A percentile compares a stretch with the other conserved stretches of the same genome.
Evolutionary conservation across 1,284 basidiomycete genomes (phyloP).

Genomic region (Marasmius sp.): DNA sequence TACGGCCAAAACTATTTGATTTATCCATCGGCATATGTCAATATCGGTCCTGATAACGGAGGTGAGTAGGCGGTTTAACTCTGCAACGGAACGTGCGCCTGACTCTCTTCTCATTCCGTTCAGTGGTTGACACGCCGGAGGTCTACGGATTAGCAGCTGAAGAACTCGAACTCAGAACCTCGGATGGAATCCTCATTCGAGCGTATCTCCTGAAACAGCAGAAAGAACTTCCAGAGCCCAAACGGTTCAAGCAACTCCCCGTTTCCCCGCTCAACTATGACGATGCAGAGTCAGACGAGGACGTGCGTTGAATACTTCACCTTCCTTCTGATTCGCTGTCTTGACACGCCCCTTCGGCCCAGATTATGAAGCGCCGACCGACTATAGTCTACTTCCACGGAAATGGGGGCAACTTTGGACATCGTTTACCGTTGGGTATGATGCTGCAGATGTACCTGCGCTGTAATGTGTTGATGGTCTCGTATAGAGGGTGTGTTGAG

Average conservation of each 20-base stretch:
- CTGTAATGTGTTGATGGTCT: conserved; percentile 88
- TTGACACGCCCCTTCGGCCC: neutral
- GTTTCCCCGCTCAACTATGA: conserved; percentile 13
- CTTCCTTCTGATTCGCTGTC: neutral
- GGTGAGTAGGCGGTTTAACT: neutral
- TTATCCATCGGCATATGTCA: conserved; percentile 74
- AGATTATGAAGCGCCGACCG: conserved; percentile 73
- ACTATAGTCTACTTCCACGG: conserved; percentile 92
- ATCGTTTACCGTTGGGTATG: conserved; percentile 87
- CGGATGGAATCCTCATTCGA: conserved; percentile 59
- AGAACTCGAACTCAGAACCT: conserved; percentile 65
- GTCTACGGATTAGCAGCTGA: conserved; percentile 75
- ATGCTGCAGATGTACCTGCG: conserved; percentile 84
- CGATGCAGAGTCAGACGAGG: conserved; percentile 28
- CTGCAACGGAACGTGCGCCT: neutral
- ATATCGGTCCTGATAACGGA: conserved; percentile 15
- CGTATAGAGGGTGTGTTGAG: conserved; percentile 73
- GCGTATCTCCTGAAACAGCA: conserved; percentile 60
- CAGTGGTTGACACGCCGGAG: conserved; percentile 73
- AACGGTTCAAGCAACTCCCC: conserved; percentile 15
- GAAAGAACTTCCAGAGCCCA: conserved; percentile 26
- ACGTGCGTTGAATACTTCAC: conserved; percentile 32
- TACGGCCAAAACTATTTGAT: conserved; percentile 88
- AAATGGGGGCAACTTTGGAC: conserved; percentile 82
- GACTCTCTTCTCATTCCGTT: neutral